These are phyloP conservation scores for Macrophomina pseudophaseolina DNA, from an alignment of 2,329 filamentous ascomycete species.

Conservation along the genomic window DNA sequence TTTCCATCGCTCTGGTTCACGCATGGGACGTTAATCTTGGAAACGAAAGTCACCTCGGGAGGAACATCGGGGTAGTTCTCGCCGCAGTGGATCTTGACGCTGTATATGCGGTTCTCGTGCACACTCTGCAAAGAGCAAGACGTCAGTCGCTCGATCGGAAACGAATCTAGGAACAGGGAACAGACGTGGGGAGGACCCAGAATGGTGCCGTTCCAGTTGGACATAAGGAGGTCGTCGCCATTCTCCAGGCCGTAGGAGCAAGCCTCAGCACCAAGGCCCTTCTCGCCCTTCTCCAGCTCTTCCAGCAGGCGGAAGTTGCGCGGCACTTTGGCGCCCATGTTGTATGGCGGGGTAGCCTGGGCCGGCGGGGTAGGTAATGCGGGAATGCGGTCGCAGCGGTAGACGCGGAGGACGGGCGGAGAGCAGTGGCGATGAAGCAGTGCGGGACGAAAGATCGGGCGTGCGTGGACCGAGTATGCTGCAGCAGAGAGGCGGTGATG, in stretches of 20 bases:
- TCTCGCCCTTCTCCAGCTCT: conserved; percentile 98
- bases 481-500: not conserved
- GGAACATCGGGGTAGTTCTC: conserved; percentile 86
- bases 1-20: conserved; percentile 80
- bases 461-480: no score
- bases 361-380: not conserved
- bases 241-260: conserved; percentile 97
- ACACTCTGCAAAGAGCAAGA: conserved; percentile 68
- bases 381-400: not conserved
- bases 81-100: conserved; percentile 94
- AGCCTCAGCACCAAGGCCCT: conserved; percentile 95
- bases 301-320: conserved; percentile 96
- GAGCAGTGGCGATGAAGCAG: not conserved
- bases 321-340: conserved; percentile 77
- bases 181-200: conserved; percentile 93
- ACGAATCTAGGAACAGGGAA: conserved; percentile 32
- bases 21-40: conserved; percentile 94
- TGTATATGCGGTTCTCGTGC: conserved; percentile 99
- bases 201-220: conserved; percentile 98
- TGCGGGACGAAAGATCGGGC: no score
- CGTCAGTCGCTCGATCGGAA: not conserved
- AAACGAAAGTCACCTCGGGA: conserved; percentile 89
- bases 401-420: not conserved
- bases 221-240: conserved; percentile 93
- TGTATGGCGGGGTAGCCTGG: conserved; percentile 17